Percentiles rank a stretch among this genome's conserved stretches.
These are phyloP conservation scores for Capsella rubella DNA, from an alignment of 441 rosid species.

Conservation along the genomic window DNA sequence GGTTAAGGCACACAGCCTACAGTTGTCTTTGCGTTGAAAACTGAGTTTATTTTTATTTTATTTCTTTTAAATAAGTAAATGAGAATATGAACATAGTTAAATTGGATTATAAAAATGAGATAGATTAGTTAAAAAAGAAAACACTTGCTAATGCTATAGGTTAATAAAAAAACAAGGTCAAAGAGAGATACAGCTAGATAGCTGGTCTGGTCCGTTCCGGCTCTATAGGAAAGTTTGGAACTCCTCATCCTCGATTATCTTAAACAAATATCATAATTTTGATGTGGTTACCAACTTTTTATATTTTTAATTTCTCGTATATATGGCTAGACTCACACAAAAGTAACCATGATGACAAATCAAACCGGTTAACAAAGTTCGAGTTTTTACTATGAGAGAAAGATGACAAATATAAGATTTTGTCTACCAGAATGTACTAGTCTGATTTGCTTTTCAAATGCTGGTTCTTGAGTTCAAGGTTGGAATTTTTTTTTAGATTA, in stretches of 20 bases:
- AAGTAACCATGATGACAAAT: no score
- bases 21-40: conserved; percentile 41
- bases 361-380: no score
- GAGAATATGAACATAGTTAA: conserved; percentile 24
- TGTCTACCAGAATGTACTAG: no score
- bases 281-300: conserved; percentile 21
- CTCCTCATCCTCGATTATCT: conserved; percentile 37
- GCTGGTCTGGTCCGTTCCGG: conserved; percentile 38
- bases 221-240: conserved; percentile 38
- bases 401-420: no score
- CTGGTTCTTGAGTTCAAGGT: background rate
- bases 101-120: conserved; percentile 13
- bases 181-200: conserved; percentile 38
- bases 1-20: conserved; percentile 30
- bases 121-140: conserved; percentile 14
- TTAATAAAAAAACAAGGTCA: conserved; percentile 37
- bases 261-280: conserved; percentile 23
- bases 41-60: background rate
- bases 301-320: background rate
- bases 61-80: background rate
- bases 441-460: background rate
- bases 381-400: no score
- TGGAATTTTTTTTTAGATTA: background rate
- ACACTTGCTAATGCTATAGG: background rate
- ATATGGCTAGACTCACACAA: no score